These are phyloP conservation scores for Millerozyma miso DNA, from an alignment of 805 yeast species.

Conservation along the genomic window DNA sequence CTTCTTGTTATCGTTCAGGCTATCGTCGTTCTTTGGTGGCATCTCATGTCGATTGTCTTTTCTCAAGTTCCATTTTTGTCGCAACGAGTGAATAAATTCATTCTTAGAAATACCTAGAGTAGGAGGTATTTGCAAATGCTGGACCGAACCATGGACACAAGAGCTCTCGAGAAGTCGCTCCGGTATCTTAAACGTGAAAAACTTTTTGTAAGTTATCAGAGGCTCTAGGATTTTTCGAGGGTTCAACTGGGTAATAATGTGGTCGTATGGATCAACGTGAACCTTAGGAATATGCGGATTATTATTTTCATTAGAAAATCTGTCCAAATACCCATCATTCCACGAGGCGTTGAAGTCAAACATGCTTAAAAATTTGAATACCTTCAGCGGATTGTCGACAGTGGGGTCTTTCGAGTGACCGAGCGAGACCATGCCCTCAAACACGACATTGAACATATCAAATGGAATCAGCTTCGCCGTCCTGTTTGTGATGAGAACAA, in stretches of 20 bases:
- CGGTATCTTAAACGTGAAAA: constrained; percentile 37
- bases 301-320: constrained; percentile 27
- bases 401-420: constrained; percentile 17
- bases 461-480: constrained; percentile 27
- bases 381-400: constrained; percentile 15
- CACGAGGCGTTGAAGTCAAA: constrained; percentile 41
- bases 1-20: neutral
- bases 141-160: constrained; percentile 32
- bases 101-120: constrained; percentile 31
- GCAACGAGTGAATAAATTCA: constrained; percentile 21
- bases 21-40: neutral
- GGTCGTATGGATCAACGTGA: constrained; percentile 30
- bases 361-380: constrained; percentile 32
- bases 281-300: constrained; percentile 23
- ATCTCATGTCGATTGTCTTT: constrained; percentile 3
- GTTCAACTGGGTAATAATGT: constrained; percentile 22
- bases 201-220: constrained; percentile 32
- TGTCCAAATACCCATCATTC: constrained; percentile 30
- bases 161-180: constrained; percentile 30
- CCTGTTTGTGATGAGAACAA: constrained; percentile 27
- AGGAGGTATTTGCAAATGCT: constrained; percentile 36
- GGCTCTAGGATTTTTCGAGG: constrained; percentile 24
- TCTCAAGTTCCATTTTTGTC: constrained; percentile 22
- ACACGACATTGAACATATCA: constrained; percentile 35
- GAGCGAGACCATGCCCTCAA: constrained; percentile 32